Base-by-base conservation (phyloP, 306 rosid species). In the Corylus avellana region DNA sequence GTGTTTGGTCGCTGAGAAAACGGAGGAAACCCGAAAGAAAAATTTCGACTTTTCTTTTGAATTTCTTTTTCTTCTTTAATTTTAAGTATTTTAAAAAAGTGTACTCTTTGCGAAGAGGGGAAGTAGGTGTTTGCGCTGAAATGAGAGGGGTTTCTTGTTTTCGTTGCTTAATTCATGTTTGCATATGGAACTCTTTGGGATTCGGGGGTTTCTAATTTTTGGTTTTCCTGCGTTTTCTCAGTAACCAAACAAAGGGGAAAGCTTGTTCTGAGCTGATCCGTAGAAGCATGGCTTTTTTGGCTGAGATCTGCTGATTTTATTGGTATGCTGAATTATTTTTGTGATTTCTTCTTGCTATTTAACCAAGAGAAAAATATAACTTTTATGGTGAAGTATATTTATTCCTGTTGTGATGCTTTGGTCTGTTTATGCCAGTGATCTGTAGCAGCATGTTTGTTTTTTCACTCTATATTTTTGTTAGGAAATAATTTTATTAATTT, bases 1-100 rank as follows among this genome's bases (percentile, higher is more conserved):
- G 16, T 71, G 58, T 63, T 63, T 75, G 88, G 50, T 78, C 16
- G 44, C 55, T 50, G 39, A 57, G 75, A 35, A 75, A 78, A 73
- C 66, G 22, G 5, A 12, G 2, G 56, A 53, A 56, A 76, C 76
- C 29, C 53, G 53, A 35, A 59, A 11, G 42, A 20, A 32, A 61
- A 51, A 3, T 35, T 35, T 32, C 12, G 51, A 9, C 7, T 39
- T 39, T 12, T 39, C 20, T 44, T 42, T 42, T 11, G 4, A 8
- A 46, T 1, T 32, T 32, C 2, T 47, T 7, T 22, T 11, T 3
- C 61, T 10, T 4, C 12, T 4, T 20, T 56, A 5, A 7, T 53
- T 63, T 37, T 2, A 1, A 16, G 62, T 39, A 12, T 20, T 16
- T 50, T 18, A 39, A 58, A 22, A 32, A 58, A 6, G 32, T 22